phyloP scores from a whole-genome alignment of 495 filamentous ascomycete species.

The Cladorrhinum samala region DNA sequence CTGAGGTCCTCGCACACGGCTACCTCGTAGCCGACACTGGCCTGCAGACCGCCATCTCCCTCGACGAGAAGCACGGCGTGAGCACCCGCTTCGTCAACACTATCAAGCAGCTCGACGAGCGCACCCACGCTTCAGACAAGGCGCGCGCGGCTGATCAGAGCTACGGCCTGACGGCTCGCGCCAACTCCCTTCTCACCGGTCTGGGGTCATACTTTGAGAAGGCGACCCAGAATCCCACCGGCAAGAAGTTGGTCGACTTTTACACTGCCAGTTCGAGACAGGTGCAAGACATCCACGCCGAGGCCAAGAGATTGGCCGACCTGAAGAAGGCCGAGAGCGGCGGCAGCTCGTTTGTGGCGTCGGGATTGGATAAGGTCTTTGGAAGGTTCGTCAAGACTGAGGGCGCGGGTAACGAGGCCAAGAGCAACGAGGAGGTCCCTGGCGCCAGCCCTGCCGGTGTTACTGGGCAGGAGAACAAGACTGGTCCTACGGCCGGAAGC shows the following conservation, averaged over 20 bases:
- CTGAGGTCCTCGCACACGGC: conserved; percentile 92
- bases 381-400: conserved; percentile 12
- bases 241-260: conserved; percentile 77
- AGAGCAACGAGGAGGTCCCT: conserved; percentile 12
- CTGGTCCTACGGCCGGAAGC: conserved; percentile 3
- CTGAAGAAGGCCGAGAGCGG: conserved; percentile 67
- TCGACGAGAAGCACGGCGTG: conserved; percentile 89
- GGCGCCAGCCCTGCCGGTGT: conserved; percentile 8
- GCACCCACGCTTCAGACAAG: conserved; percentile 72
- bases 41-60: conserved; percentile 73
- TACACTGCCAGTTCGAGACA: conserved; percentile 76
- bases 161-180: conserved; percentile 66
- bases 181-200: conserved; percentile 57
- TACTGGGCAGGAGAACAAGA: conserved; percentile 5
- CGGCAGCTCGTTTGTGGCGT: conserved; percentile 42
- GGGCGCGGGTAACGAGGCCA: not conserved
- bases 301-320: conserved; percentile 81
- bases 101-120: conserved; percentile 69
- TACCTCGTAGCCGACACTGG: conserved; percentile 83
- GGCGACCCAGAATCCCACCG: conserved; percentile 75
- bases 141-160: conserved; percentile 68
- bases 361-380: conserved; percentile 40
- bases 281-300: conserved; percentile 84
- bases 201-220: conserved; percentile 81
- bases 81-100: conserved; percentile 67